Evolutionary conservation across 2,329 filamentous ascomycete species (phyloP), one percentile per base, ranked within the genome.

Genomic region (Aspergillus pseudoviridinutans): DNA sequence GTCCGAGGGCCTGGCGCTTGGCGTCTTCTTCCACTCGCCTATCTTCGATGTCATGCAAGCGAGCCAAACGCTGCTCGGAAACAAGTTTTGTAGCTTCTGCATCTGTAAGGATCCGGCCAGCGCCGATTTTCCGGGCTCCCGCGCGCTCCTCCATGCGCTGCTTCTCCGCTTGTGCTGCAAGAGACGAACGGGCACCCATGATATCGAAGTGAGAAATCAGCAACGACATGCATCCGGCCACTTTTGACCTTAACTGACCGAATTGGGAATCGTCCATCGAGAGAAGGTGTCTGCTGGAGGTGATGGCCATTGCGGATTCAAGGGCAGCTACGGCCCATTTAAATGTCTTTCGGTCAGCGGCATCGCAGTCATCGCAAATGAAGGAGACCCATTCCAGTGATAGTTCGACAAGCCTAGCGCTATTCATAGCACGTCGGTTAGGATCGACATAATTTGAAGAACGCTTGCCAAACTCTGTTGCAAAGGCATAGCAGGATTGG

Each of bases 151-250:
- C 93, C 63, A 92, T 83, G 47, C 90, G 85, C 70, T 96, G 91
- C 72, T 91, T 92, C 76, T 99, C 94, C 1, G 92, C 91, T 75
- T 97, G 92, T 4, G 94, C 94, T 10, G 94, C 94, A 61, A 97
- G 82, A 46, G 88, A 97, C 6, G 92, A 96, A 68, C 93, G 87
- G 27, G 94, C 94, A 25, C 94, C 94, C 89, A 99, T 96, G 75
- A 99, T 97, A 74, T 99, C 94, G 68, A 99, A 99, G 75, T 99
- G 94, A 9, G 92, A 97, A 64, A 99, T 97, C 51, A 99, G 81
- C 25, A 99, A 83, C 22, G 91, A 92, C 94, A 99, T 99, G 74
- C 94, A 99, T 0, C 93, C 93, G 8, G 92, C 92, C 4, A 99
- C 94, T 74, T 97, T 97, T 57, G 86, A 82, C 49, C 93, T 85